phyloP scores from a whole-genome alignment of 1,284 basidiomycete species.

The Rhodotorula sp. region DNA sequence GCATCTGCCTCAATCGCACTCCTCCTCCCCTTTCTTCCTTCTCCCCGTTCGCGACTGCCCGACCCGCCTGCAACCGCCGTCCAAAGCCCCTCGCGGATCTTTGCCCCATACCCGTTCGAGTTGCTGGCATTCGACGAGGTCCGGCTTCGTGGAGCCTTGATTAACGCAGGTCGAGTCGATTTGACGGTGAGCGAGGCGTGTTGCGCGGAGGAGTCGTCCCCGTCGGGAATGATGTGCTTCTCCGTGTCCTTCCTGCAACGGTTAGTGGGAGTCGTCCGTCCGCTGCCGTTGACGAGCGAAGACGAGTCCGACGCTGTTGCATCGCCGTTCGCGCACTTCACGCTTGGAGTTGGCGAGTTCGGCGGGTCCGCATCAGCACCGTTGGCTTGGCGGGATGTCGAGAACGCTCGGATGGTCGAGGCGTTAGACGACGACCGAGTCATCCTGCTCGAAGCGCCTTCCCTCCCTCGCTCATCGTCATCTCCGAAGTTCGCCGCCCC shows the following conservation, averaged over 20 bases:
- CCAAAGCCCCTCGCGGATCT: constrained; percentile 20
- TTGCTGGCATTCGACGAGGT: neutral
- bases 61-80: constrained; percentile 16
- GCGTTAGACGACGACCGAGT: constrained; percentile 16
- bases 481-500: neutral
- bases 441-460: neutral
- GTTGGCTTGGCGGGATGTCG: too few species aligned
- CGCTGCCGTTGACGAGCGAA: too few species aligned
- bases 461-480: neutral
- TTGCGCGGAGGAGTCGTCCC: too few species aligned
- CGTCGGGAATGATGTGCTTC: neutral
- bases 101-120: constrained; percentile 4
- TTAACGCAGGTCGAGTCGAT: neutral
- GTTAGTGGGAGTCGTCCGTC: too few species aligned
- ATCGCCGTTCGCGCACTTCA: neutral
- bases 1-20: too few species aligned
- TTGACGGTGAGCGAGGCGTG: neutral
- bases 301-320: neutral
- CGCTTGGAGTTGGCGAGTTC: neutral
- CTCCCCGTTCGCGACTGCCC: neutral
- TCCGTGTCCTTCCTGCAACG: too few species aligned
- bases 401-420: constrained; percentile 11
- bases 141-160: neutral
- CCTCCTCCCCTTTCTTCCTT: too few species aligned
- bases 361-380: too few species aligned